These are phyloP conservation scores for Artemisia tridentata DNA, from an alignment of 129 eudicot genomes.

Conservation along the genomic window DNA sequence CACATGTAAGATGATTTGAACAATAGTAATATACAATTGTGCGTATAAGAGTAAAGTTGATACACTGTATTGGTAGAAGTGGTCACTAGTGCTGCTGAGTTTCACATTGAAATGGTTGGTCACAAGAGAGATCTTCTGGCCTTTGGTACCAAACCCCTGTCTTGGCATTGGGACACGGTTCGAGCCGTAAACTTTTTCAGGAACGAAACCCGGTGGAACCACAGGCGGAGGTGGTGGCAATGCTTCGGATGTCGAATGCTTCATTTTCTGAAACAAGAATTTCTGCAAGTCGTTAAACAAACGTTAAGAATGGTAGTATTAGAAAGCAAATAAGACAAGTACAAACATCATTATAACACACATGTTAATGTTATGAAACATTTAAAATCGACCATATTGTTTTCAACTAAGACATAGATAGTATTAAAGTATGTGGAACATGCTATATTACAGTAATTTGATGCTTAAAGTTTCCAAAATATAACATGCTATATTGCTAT, in stretches of 20 bases:
- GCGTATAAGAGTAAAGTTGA: not conserved
- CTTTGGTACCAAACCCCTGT: slow-evolving; percentile 37
- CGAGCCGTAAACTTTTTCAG: slow-evolving; percentile 11
- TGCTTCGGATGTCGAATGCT: slow-evolving; percentile 1
- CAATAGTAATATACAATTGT: not conserved
- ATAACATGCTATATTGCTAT: too few species aligned
- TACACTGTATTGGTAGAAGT: slow-evolving; percentile 58
- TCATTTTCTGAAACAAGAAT: slow-evolving; percentile 2
- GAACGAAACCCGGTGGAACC: slow-evolving; percentile 34
- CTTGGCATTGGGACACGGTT: slow-evolving; percentile 34
- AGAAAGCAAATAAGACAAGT: not conserved
- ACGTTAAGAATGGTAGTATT: too few species aligned
- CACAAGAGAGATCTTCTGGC: slow-evolving; percentile 35
- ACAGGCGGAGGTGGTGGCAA: slow-evolving; percentile 54
- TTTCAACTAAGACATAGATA: not conserved
- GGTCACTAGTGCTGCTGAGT: slow-evolving; percentile 29
- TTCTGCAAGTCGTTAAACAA: not conserved
- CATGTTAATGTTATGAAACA: too few species aligned
- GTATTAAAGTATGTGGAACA: too few species aligned
- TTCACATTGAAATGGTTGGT: slow-evolving; percentile 54
- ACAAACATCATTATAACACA: not conserved
- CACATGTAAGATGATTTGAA: not conserved
- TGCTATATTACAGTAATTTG: too few species aligned
- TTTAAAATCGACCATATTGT: too few species aligned
- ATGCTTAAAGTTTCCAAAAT: too few species aligned